Evolutionary conservation across 306 rosid species (phyloP).

Genomic region (Inga leiocalycina): DNA sequence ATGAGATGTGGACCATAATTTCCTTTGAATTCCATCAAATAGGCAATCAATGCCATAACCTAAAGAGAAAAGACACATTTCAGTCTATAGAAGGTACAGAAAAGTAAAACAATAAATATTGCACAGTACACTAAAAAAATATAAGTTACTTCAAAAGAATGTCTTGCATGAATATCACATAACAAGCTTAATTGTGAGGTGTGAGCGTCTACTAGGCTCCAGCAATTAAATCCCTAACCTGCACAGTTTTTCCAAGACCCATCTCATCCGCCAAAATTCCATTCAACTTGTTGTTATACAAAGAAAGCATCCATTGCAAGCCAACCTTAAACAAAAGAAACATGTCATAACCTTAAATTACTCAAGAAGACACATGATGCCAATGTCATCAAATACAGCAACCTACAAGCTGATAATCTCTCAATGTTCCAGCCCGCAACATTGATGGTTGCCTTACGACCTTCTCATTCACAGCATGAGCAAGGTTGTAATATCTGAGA

Average conservation of each 20-base stretch:
- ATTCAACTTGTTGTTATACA: conserved; percentile 97
- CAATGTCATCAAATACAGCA: conserved; percentile 39
- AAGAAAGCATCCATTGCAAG: conserved; percentile 99
- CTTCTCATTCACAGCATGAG: conserved; percentile 95
- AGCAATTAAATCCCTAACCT: conserved; percentile 55
- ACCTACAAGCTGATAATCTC: conserved; percentile 99
- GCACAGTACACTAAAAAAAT: conserved; percentile 6
- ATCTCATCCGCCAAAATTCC: conserved; percentile 99
- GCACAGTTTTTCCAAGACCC: conserved; percentile 99
- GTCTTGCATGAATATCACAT: conserved; percentile 9
- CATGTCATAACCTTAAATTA: conserved; percentile 20
- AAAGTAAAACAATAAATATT: conserved; percentile 20
- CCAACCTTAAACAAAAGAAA: conserved; percentile 71
- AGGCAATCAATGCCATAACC: conserved; percentile 99
- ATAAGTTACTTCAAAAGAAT: not conserved
- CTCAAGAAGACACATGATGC: conserved; percentile 22
- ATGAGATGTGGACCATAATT: conserved; percentile 99
- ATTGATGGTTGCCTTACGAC: conserved; percentile 88
- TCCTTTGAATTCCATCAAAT: conserved; percentile 97
- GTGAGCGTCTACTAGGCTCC: not conserved
- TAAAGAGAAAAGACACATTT: conserved; percentile 33
- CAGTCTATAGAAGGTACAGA: not conserved
- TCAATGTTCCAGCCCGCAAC: conserved; percentile 92
- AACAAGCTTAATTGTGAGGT: conserved; percentile 16
- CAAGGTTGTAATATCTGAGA: conserved; percentile 88